Percentiles rank a stretch among this genome's conserved stretches.
phyloP scores from a whole-genome alignment of 441 rosid species.

The Erodium trifolium region DNA sequence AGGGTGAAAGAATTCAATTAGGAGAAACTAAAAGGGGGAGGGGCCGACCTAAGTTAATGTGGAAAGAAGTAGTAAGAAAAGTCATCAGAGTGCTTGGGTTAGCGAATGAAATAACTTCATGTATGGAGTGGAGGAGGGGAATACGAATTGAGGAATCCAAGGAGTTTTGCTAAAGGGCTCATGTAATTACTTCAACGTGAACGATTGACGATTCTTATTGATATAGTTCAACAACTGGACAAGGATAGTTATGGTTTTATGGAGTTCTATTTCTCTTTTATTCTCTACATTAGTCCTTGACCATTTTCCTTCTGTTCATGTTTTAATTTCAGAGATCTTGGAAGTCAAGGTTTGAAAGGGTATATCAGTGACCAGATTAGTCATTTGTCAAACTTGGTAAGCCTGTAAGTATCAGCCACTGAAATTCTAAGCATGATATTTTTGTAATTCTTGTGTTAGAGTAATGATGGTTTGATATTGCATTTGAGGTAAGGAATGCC shows the following conservation, averaged over 20 bases:
- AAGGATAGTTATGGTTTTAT: not conserved
- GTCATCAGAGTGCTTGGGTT: not conserved
- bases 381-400: slow-evolving; percentile 68
- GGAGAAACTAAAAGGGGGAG: not conserved
- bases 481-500: not conserved
- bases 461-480: not conserved
- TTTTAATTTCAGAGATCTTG: slow-evolving; percentile 64
- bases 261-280: slow-evolving; percentile 2
- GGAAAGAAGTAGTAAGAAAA: not conserved
- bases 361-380: slow-evolving; percentile 73
- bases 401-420: slow-evolving; percentile 34
- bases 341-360: slow-evolving; percentile 91
- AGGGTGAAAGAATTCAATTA: not conserved
- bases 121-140: not conserved
- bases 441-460: not conserved
- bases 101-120: not conserved
- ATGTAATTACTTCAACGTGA: no score
- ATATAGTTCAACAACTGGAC: no score
- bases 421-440: slow-evolving; percentile 14
- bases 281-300: not conserved
- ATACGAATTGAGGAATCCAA: no score
- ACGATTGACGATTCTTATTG: no score
- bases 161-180: no score
- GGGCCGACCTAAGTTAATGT: not conserved
- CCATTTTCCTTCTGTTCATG: not conserved